phyloP scores from a whole-genome alignment of 2,329 filamentous ascomycete genomes.

The Cercospora zeina region DNA sequence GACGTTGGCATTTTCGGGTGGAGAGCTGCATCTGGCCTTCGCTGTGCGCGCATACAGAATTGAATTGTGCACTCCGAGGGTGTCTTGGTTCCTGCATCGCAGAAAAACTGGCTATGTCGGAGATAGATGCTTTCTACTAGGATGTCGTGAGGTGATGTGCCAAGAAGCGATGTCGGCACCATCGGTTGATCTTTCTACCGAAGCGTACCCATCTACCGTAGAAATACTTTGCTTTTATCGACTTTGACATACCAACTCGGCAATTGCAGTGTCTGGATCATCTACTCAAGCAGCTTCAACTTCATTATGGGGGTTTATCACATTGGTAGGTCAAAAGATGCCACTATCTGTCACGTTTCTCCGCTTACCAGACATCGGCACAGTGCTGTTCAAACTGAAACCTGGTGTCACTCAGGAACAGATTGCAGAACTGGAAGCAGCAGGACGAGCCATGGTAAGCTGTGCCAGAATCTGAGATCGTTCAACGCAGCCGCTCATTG shows the following conservation, averaged over 20 bases:
- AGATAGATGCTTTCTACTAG: neutral
- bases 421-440: slow-evolving; percentile 27
- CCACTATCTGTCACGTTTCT: neutral
- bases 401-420: slow-evolving; percentile 23
- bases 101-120: neutral
- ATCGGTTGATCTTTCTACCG: slow-evolving; percentile 1
- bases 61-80: no score
- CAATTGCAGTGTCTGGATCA: neutral
- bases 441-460: slow-evolving; percentile 26
- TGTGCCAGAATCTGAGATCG: neutral
- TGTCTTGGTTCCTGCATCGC: no score
- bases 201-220: neutral
- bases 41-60: no score
- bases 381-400: slow-evolving; percentile 35
- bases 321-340: neutral
- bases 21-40: neutral
- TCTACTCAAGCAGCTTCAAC: neutral
- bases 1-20: neutral
- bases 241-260: neutral
- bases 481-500: neutral
- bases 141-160: neutral
- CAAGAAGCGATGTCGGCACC: slow-evolving; percentile 1
- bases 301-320: slow-evolving; percentile 6
- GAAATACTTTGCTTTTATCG: neutral
- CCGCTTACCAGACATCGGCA: neutral